These are phyloP conservation scores for Globomyces sp. DNA, from an alignment of 371 early-diverging fungal species.

Conservation along the genomic window DNA sequence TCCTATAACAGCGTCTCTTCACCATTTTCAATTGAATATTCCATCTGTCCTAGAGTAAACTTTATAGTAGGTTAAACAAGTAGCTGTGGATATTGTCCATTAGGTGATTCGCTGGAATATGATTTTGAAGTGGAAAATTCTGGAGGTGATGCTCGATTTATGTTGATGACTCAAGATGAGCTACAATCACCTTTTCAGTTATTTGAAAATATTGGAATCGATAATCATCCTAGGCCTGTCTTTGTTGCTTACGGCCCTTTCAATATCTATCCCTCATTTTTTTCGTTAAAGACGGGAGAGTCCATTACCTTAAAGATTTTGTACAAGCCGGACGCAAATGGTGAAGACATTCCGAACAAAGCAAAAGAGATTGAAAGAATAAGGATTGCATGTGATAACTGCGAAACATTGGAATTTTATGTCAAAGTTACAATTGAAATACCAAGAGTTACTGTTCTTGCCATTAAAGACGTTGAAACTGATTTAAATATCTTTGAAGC, in stretches of 20 bases:
- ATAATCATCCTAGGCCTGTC: slow-evolving; percentile 13
- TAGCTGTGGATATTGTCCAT: slow-evolving; percentile 45
- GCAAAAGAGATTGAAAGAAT: slow-evolving; percentile 17
- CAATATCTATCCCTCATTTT: background rate
- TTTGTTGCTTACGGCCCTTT: slow-evolving; percentile 19
- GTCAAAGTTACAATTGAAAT: slow-evolving; percentile 36
- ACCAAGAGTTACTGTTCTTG: slow-evolving; percentile 29
- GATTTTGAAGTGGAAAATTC: slow-evolving; percentile 38
- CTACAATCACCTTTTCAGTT: slow-evolving; percentile 26
- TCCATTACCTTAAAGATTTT: background rate
- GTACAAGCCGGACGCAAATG: background rate
- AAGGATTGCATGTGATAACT: slow-evolving; percentile 48
- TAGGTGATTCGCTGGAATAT: slow-evolving; percentile 29
- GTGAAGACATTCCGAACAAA: too few relatives aligned
- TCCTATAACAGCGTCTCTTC: slow-evolving; percentile 27
- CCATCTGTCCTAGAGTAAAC: slow-evolving; percentile 10
- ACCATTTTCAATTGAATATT: slow-evolving; percentile 38
- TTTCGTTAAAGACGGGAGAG: slow-evolving; percentile 5
- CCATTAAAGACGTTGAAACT: slow-evolving; percentile 9
- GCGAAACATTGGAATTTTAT: slow-evolving; percentile 36
- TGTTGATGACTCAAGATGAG: slow-evolving; percentile 29
- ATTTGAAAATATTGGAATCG: slow-evolving; percentile 30
- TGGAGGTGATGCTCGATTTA: slow-evolving; percentile 45
- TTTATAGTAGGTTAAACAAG: slow-evolving; percentile 18
- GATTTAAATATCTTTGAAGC: background rate